phyloP scores from a whole-genome alignment of 176 grass and related monocot species.

The Pontederia paniculata region DNA sequence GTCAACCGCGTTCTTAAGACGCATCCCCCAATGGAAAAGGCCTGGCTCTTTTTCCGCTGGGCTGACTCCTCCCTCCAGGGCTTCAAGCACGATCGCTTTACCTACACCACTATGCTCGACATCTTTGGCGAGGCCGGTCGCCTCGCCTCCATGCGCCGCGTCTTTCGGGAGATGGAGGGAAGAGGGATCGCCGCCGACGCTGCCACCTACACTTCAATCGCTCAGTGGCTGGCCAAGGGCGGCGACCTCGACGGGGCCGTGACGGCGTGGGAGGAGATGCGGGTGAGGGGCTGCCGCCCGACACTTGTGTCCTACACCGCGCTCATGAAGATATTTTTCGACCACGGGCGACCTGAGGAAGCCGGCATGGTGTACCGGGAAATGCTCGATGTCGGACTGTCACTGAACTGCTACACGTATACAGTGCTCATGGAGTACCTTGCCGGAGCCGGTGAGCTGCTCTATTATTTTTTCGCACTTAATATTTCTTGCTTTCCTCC shows the following conservation, averaged over 20 bases:
- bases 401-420: constrained; percentile 56
- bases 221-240: constrained; percentile 49
- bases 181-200: constrained; percentile 36
- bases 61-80: constrained; percentile 17
- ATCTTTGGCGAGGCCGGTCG: constrained; percentile 58
- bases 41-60: constrained; percentile 75
- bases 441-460: constrained; percentile 38
- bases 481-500: no score
- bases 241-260: constrained; percentile 47
- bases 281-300: constrained; percentile 23
- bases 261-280: constrained; percentile 60
- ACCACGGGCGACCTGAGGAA: constrained; percentile 34
- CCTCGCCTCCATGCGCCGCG: constrained; percentile 42
- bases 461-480: constrained; percentile 4
- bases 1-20: constrained; percentile 72
- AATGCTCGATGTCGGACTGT: constrained; percentile 48
- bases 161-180: constrained; percentile 47
- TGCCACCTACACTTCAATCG: constrained; percentile 50
- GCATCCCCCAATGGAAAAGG: constrained; percentile 55
- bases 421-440: constrained; percentile 71
- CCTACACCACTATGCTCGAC: constrained; percentile 73
- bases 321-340: constrained; percentile 51
- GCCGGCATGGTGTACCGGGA: constrained; percentile 36
- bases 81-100: constrained; percentile 70
- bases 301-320: constrained; percentile 67